phyloP scores from a whole-genome alignment of 176 grass and related monocot genomes.

The Bothriochloa decipiens region DNA sequence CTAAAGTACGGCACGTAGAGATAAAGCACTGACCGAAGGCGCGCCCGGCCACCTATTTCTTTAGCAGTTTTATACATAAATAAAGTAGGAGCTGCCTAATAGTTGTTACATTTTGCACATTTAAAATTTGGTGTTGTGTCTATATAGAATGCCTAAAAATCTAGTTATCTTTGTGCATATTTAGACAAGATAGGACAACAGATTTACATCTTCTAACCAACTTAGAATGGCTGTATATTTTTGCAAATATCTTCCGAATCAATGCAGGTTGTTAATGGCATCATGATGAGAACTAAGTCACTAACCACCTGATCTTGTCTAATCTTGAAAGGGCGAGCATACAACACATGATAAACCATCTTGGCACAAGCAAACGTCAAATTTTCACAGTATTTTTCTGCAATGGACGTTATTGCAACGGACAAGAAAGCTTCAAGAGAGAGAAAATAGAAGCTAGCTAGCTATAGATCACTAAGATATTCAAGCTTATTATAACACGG shows the following conservation, averaged over 20 bases:
- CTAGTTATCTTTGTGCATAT: conserved; percentile 7
- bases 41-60: background rate
- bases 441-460: background rate
- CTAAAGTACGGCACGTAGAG: background rate
- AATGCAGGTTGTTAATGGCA: conserved; percentile 27
- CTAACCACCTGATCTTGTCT: conserved; percentile 21
- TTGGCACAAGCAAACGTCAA: conserved; percentile 34
- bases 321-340: conserved; percentile 13
- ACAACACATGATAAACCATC: background rate
- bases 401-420: conserved; percentile 9
- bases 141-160: background rate
- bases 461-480: background rate
- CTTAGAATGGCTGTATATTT: conserved; percentile 6
- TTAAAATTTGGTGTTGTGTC: conserved; percentile 21
- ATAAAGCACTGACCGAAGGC: conserved; percentile 10
- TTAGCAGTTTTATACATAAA: conserved; percentile 7
- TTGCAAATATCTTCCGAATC: conserved; percentile 21
- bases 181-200: conserved; percentile 40
- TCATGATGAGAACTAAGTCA: conserved; percentile 36
- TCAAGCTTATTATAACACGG: conserved; percentile 30
- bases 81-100: conserved; percentile 21
- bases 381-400: conserved; percentile 23
- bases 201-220: conserved; percentile 21
- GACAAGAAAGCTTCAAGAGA: conserved; percentile 31
- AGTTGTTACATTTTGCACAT: background rate